These are phyloP conservation scores for Parasitella parasitica DNA, from an alignment of 371 early-diverging fungal species.

Conservation along the genomic window DNA sequence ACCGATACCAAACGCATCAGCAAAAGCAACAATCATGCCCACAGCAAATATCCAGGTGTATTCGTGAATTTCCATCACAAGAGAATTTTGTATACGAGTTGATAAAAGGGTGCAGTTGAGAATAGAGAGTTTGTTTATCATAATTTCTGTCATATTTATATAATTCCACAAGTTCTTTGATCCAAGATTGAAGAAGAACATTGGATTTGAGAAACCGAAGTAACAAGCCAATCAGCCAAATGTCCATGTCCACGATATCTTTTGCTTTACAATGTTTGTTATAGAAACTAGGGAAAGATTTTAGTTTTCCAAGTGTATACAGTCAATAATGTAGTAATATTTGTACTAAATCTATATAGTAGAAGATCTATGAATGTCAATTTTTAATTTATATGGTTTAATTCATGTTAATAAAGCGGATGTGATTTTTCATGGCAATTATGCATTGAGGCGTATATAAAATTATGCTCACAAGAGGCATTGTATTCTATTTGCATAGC, in stretches of 20 bases:
- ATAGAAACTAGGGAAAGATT: too few species aligned
- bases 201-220: not conserved
- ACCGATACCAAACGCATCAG: conserved; percentile 71
- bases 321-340: too few species aligned
- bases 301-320: too few species aligned
- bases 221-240: conserved; percentile 8
- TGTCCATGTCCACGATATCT: conserved; percentile 6
- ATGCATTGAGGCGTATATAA: too few species aligned
- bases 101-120: too few species aligned
- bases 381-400: too few species aligned
- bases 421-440: too few species aligned
- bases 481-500: too few species aligned
- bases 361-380: too few species aligned
- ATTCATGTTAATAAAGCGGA: too few species aligned
- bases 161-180: not conserved
- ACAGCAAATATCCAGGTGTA: conserved; percentile 80
- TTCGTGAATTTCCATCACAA: conserved; percentile 18
- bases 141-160: not conserved
- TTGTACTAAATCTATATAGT: too few species aligned
- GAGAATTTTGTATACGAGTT: not conserved
- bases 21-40: conserved; percentile 64
- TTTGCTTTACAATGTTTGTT: not conserved
- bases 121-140: not conserved
- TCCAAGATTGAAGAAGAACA: not conserved
- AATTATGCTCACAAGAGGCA: too few species aligned